phyloP scores from a whole-genome alignment of 805 yeast species.

The Barnettozyma vustinii region DNA sequence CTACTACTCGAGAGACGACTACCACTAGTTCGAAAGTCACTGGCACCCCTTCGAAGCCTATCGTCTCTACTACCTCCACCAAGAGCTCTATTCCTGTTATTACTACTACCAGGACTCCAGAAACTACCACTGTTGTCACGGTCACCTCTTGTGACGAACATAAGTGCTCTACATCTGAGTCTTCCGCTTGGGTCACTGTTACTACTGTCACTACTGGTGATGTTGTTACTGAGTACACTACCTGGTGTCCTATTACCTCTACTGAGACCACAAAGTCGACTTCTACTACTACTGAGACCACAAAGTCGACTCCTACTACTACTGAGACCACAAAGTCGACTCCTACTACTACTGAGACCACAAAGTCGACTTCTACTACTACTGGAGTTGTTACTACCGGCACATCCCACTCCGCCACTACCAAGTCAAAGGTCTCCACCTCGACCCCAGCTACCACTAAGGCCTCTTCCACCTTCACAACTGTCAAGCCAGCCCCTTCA shows the following conservation, averaged over 20 bases:
- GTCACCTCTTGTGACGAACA: slow-evolving; percentile 19
- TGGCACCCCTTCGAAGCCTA: neutral
- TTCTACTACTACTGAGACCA: neutral
- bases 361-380: too few relatives aligned
- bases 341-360: too few relatives aligned
- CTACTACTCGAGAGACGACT: neutral
- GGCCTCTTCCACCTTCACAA: neutral
- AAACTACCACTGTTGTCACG: slow-evolving; percentile 10
- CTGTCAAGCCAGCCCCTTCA: neutral
- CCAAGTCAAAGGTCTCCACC: neutral
- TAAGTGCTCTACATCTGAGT: slow-evolving; percentile 21
- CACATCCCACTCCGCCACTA: neutral
- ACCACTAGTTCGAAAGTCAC: neutral
- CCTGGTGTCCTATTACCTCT: slow-evolving; percentile 32
- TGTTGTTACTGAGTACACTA: slow-evolving; percentile 26
- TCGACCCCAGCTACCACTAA: neutral
- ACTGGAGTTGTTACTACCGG: neutral
- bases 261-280: neutral
- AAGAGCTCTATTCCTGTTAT: neutral
- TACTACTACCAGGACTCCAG: neutral
- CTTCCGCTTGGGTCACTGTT: slow-evolving; percentile 23
- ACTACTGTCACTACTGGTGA: slow-evolving; percentile 25
- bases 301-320: neutral
- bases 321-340: too few relatives aligned
- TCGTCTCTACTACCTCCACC: neutral